Base-by-base conservation (phyloP, 1,284 basidiomycete genomes). In the Leccinum fallax region DNA sequence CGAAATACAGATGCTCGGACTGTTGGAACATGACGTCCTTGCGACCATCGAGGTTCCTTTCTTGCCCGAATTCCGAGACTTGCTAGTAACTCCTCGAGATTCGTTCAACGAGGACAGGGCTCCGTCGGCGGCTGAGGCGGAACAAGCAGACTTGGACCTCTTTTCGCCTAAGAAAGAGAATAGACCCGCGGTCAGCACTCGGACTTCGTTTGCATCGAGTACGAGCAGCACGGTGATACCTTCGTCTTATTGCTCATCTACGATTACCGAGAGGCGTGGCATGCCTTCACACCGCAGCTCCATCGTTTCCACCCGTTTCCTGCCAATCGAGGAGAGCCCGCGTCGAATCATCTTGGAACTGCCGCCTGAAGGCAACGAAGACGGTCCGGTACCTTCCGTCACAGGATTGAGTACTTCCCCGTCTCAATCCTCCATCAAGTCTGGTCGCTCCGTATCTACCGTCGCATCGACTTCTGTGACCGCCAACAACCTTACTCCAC, bases 1-100 rank as follows among this genome's bases (percentile, higher is more conserved):
- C 69, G 92, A 96, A 71, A 94, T 97, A 53, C 92, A 97, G 71
- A 95, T 94, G 92, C 83, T 97, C 8, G 95, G 95, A 4, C 80
- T 96, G 9, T 80, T 97, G 54, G 94, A 95, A 67, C 92, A 96
- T 71, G 95, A 95, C 71, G 88, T 94, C 34, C 87, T 91, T 32
- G 85, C 92, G 16, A 92, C 90, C 65, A 95, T 97, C 61, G 92
- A 90, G 63, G 87, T 94, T 13, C 94, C 93, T 4, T 85, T 87
- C 70, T 79, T 94, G 6, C 80, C 82, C 4, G 83, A 82, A 38
- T 75, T 78, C 16, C 55, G 66, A n/a, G 77, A 78, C 19, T 60
- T 65, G 46, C 65, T 71, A 16, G 62, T 71, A 36, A 74, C 67
- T 2, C 69, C 75, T 28, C 75, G 72, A 43, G 67, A 73, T 63